Evolutionary conservation across 805 yeast genomes (phyloP), one percentile per base, ranked within the genome.

Genomic region (Wickerhamiella brachini): DNA sequence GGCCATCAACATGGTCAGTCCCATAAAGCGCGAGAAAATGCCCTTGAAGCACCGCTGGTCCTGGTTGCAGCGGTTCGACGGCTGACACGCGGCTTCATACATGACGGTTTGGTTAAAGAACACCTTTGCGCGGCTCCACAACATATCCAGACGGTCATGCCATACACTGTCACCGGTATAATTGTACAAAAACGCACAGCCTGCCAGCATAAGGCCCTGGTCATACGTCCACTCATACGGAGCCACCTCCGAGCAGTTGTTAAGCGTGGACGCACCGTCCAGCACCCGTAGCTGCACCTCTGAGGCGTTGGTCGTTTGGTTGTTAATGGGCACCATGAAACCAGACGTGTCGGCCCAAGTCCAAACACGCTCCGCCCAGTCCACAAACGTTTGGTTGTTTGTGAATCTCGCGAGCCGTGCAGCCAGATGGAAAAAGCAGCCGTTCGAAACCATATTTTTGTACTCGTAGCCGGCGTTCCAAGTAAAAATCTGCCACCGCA

Each of bases 21-120:
- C 93, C 63, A 89, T 65, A 64, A 81, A 81, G 51, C 95, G 72
- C 1, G 87, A 64, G 58, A 85, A 75, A 59, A 82, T 84, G 1
- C 95, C 95, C 70, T 85, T 86, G 75, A 90, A 89, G n/a, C 93
- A 79, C 53, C 95, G 74, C 71, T 89, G 95, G 71, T 89, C 97
- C 51, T 78, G 81, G 67, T 85, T 78, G 71, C 97, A 89, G 41
- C 73, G 71, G 23, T 65, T 65, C 8, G 62, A 64, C 17, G 73
- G 71, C 71, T 85, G 94, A 67, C 97, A 89, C 1, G 95, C 87
- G 6, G 83, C 81, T 65, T 89, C 97, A 62, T 74, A 84, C 78
- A 86, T 74, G 47, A 85, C 69, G 44, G 69, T 67, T 45, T 75
- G 68, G 48, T 56, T 54, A 67, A 85, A 83, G 62, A 83, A 80